Evolutionary conservation across 2,329 filamentous ascomycete species (phyloP), one percentile per base, ranked within the genome.

Genomic region (Paraphaeosphaeria minitans): DNA sequence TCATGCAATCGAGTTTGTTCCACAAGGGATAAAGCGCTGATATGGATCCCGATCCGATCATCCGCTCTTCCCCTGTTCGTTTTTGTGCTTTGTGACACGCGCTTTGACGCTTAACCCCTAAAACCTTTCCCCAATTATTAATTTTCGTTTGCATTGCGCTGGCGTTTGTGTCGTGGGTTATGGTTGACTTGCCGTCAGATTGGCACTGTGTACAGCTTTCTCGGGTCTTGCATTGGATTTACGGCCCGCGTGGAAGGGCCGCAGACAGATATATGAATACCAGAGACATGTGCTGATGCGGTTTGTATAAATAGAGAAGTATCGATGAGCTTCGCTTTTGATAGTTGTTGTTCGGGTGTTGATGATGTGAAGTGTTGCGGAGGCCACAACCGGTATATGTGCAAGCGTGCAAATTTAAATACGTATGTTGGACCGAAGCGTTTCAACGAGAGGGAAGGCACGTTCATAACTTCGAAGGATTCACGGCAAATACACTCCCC

Each of bases 91-190:
- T 47, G 27, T 35, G 5, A 22, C 19, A 35, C 3, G 29, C 27
- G 29, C 46, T 27, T 31, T 9, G 14, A 37, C 19, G 41, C 35
- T 41, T 21, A 53, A 42, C 50, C 7, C n/a, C 16, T 8, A 29
- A n/a, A 19, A 27, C 10, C 29, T 37, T 37, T 46, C 13, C 6
- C 27, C n/a, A n/a, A 13, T 46, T 41, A 13, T 37, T 53, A 22
- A 12, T 45, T 41, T 16, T 7, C 21, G 4, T 50, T 46, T 58
- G 56, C 56, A 58, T 58, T 54, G 56, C 56, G 51, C 45, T 53
- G 56, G 56, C 56, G 56, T 58, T 58, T n/a, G 27, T 33, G 41
- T 24, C 12, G 39, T 24, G 47, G 29, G 13, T 51, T 21, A 22
- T 41, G 48, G 21, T 49, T 42, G 35, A 31, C 21, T 19, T 27